A percentile compares a stretch with the other conserved stretches of the same genome.
These are phyloP conservation scores for Lactarius hengduanensis DNA, from an alignment of 768 basidiomycete genomes.

Conservation along the genomic window DNA sequence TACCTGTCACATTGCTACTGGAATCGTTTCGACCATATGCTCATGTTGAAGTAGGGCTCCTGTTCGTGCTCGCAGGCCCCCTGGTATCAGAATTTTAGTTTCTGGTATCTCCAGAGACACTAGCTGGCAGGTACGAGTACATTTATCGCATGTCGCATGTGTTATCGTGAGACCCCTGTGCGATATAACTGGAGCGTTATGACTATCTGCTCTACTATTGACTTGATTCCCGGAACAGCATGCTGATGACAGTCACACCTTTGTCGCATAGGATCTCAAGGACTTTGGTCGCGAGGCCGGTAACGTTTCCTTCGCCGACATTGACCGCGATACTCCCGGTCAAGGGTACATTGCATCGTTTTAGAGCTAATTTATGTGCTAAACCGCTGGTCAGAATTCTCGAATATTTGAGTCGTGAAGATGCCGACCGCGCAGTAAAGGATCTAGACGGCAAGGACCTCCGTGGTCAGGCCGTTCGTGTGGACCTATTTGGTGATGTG, in stretches of 20 bases:
- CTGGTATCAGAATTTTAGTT: constrained; percentile 81
- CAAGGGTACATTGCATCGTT: constrained; percentile 66
- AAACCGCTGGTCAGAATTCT: constrained; percentile 58
- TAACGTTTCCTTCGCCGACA: constrained; percentile 91
- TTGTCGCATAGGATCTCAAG: constrained; percentile 78
- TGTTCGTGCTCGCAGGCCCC: constrained; percentile 70
- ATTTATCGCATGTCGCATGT: constrained; percentile 4
- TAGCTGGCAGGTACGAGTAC: constrained; percentile 93
- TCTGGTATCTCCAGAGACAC: constrained; percentile 90
- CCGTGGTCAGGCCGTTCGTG: constrained; percentile 76
- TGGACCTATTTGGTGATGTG: constrained; percentile 63
- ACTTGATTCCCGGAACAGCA: background rate
- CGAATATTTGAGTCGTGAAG: constrained; percentile 84
- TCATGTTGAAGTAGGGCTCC: constrained; percentile 37
- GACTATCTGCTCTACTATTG: background rate
- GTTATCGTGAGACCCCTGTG: background rate
- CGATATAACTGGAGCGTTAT: background rate
- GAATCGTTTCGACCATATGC: background rate
- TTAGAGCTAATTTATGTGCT: constrained; percentile 7
- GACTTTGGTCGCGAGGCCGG: constrained; percentile 96
- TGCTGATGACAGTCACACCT: constrained; percentile 7
- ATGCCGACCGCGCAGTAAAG: constrained; percentile 91
- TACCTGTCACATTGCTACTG: background rate
- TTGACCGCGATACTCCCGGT: constrained; percentile 81
- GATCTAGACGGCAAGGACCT: constrained; percentile 85